Base-by-base conservation (phyloP, 2,329 filamentous ascomycete genomes). In the Alternaria triticina region DNA sequence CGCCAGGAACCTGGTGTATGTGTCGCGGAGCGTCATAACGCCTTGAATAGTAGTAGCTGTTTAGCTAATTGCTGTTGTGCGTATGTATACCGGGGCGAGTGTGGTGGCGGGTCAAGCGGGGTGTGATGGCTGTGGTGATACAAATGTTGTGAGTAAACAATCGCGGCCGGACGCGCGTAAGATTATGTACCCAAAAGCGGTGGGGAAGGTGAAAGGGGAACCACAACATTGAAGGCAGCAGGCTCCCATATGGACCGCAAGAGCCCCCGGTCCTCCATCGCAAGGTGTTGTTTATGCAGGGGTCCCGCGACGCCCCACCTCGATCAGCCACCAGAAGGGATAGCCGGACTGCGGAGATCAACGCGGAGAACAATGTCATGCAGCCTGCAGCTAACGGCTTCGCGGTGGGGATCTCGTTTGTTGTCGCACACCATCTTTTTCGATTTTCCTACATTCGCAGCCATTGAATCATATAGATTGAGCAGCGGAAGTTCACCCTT, bases 1-100 rank as follows among this genome's bases (percentile, higher is more conserved):
- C 61, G 78, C 79, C 59, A 86, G 75, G 70, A 84, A 86, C 6
- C 75, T 72, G 65, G 82, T 71, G 73, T 86, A 86, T 74, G 82
- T 84, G 71, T 68, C 75, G 70, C 67, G 68, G 55, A 73, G 72
- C 62, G 69, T 67, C 70, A 73, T 74, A 52, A 69, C 70, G 68
- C 67, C 56, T 36, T 36, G 28, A 12, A 17, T 60, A 57, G 27
- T 22, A 57, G 12, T 22, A 27, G 52, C 46, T 62, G 60, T 54
- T 49, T 44, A 63, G 56, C 58, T 66, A 68, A 60, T 27, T 60
- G 59, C 46, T 67, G 51, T 46, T 52, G 57, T 52, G 67, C 33
- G 47, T 65, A 65, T 63, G 58, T 62, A 65, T 66, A 62, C 17
- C 33, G 45, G 54, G 20, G 59, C 27, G 49, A 30, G 49, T 33